Base-by-base conservation (phyloP, 768 basidiomycete species). In the Leucocoprinus leucothites region DNA sequence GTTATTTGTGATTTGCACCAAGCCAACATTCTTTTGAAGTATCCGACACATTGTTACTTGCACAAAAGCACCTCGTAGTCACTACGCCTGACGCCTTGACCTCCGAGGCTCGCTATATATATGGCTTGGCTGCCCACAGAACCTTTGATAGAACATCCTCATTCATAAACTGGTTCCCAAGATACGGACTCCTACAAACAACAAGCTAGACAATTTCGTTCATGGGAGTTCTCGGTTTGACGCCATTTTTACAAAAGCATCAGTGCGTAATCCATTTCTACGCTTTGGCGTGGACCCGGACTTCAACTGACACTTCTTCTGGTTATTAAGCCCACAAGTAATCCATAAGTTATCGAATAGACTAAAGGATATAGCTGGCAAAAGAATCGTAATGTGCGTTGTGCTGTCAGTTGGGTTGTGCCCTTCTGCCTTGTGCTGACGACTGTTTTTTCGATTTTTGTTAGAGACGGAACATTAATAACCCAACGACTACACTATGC, bases 401-500 rank as follows among this genome's bases (percentile, higher is more conserved):
- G 13, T 21, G 6, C n/a, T 52, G 51, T 51, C 53, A 25, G 28
- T 34, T 34, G 31, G 31, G 6, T 5, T 5, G 6, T 34, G 40
- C 50, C 45, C 56, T 56, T 43, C 52, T 22, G n/a, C n/a, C n/a
- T n/a, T n/a, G n/a, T n/a, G n/a, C n/a, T n/a, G n/a, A n/a, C n/a
- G 38, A 24, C 16, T 47, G 9, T 19, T 8, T 14, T 25, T 13
- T 22, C 45, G n/a, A 55, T 25, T 47, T n/a, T n/a, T n/a, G n/a
- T n/a, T n/a, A 93, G 91, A 42, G 91, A 94, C 76, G 91, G 85
- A 44, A 94, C 91, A 6, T 84, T 94, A 54, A 78, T 94, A 63
- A 94, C 91, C 0, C 89, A 91, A 64, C 82, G 91, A 21, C 76
- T 92, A 43, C 88, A 92, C 64, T 94, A 85, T 67, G 78, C 85